Conservation (phyloP, 352 stramenopile genomes). For the Pythium oligandrum region DNA sequence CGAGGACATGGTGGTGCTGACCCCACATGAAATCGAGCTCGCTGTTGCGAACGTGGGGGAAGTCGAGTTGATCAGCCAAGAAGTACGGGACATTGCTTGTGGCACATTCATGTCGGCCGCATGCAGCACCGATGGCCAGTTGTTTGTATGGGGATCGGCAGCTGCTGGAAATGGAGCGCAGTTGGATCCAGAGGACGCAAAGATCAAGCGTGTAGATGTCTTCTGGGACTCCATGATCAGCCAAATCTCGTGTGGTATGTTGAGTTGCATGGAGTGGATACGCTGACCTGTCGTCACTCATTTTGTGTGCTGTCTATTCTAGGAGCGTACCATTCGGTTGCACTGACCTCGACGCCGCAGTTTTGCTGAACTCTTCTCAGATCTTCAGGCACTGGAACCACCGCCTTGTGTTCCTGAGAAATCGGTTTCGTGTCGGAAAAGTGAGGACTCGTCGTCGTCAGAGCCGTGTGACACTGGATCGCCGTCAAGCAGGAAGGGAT, state of each 20-base stretch:
- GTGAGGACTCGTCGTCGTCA: no score
- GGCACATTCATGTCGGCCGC: conserved; percentile 62
- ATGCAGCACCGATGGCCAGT: conserved; percentile 39
- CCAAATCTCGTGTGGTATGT: conserved; percentile 60
- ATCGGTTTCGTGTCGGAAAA: no score
- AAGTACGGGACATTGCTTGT: conserved; percentile 45
- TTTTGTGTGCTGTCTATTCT: conserved; percentile 5
- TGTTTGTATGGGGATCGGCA: conserved; percentile 73
- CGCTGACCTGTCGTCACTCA: conserved; percentile 1
- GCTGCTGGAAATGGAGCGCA: conserved; percentile 60
- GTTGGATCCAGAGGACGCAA: conserved; percentile 48
- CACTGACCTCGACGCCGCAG: conserved; percentile 23
- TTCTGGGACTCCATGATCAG: conserved; percentile 44
- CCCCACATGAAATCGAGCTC: conserved; percentile 38
- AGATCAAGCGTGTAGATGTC: conserved; percentile 32
- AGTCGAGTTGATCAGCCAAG: conserved; percentile 7
- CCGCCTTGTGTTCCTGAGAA: no score
- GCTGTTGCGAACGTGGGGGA: conserved; percentile 9
- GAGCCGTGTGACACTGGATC: no score
- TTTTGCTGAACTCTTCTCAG: conserved; percentile 5
- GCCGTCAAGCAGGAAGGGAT: no score
- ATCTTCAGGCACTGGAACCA: neutral
- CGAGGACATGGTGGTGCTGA: conserved; percentile 52
- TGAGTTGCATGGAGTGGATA: neutral
- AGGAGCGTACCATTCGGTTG: conserved; percentile 68